These are phyloP conservation scores for Coemansia sp. DNA, from an alignment of 192 early-diverging fungal species.

Conservation along the genomic window DNA sequence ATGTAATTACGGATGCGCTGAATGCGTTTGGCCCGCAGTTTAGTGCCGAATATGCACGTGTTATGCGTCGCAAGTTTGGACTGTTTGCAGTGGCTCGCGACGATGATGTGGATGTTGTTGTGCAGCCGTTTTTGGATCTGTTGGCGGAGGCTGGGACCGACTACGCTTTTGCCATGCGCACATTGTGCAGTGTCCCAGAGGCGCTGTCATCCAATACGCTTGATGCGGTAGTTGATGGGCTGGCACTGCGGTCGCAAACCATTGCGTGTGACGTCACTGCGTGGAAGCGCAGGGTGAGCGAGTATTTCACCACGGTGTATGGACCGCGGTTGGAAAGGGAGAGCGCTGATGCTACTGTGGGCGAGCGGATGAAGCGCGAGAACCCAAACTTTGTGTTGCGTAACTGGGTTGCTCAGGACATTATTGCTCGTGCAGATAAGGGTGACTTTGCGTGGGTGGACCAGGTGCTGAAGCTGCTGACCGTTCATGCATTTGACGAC, in stretches of 20 bases:
- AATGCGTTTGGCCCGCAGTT: slow-evolving; percentile 56
- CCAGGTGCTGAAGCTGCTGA: slow-evolving; percentile 42
- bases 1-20: slow-evolving; percentile 46
- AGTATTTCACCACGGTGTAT: slow-evolving; percentile 53
- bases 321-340: slow-evolving; percentile 47
- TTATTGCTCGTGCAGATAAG: slow-evolving; percentile 57
- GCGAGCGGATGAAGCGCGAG: slow-evolving; percentile 59
- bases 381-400: slow-evolving; percentile 81
- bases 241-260: slow-evolving; percentile 26
- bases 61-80: slow-evolving; percentile 70
- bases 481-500: slow-evolving; percentile 56
- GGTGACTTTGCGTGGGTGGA: slow-evolving; percentile 44
- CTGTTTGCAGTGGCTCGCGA: slow-evolving; percentile 34
- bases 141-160: slow-evolving; percentile 65
- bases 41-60: slow-evolving; percentile 46
- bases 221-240: slow-evolving; percentile 5
- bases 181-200: slow-evolving; percentile 58
- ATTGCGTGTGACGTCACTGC: slow-evolving; percentile 8
- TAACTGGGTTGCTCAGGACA: slow-evolving; percentile 74
- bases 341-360: background rate
- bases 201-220: slow-evolving; percentile 15
- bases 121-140: slow-evolving; percentile 70
- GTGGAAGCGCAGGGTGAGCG: slow-evolving; percentile 22
- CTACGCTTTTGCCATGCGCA: slow-evolving; percentile 74
- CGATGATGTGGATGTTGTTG: slow-evolving; percentile 55